Conservation (phyloP, 345 rosid species). For the Salix suchowensis region DNA sequence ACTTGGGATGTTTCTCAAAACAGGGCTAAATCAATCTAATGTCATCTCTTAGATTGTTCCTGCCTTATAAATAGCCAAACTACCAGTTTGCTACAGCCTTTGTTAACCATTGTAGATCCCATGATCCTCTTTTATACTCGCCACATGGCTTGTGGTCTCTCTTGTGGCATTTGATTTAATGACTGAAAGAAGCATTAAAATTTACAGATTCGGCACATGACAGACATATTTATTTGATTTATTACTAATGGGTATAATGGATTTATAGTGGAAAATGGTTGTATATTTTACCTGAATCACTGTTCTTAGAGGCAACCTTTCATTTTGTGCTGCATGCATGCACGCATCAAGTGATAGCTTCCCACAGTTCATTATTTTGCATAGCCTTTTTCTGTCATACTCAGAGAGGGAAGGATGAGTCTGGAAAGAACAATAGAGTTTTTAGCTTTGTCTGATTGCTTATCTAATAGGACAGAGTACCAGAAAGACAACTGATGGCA, state of each 20-base stretch:
- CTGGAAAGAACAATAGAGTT: slow-evolving; percentile 34
- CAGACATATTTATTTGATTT: background rate
- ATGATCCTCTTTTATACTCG: background rate
- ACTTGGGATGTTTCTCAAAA: background rate
- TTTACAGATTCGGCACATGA: background rate
- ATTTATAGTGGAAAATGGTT: background rate
- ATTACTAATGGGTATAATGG: background rate
- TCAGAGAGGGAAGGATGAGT: slow-evolving; percentile 69
- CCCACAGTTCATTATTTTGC: slow-evolving; percentile 70
- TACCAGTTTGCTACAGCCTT: background rate
- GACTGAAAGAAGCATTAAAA: background rate
- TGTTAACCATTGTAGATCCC: background rate
- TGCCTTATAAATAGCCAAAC: background rate
- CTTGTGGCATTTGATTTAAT: background rate
- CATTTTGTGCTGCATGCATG: slow-evolving; percentile 90
- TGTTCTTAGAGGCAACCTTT: slow-evolving; percentile 76
- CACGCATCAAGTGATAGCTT: slow-evolving; percentile 86
- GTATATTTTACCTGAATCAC: slow-evolving; percentile 65
- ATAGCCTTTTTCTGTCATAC: slow-evolving; percentile 62
- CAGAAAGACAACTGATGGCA: slow-evolving; percentile 3
- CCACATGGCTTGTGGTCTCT: background rate
- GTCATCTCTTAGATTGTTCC: background rate
- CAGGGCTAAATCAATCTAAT: background rate
- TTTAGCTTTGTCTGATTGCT: background rate
- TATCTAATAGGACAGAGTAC: background rate